phyloP scores from a whole-genome alignment of 345 rosid species.

The Arabidopsis thaliana region DNA sequence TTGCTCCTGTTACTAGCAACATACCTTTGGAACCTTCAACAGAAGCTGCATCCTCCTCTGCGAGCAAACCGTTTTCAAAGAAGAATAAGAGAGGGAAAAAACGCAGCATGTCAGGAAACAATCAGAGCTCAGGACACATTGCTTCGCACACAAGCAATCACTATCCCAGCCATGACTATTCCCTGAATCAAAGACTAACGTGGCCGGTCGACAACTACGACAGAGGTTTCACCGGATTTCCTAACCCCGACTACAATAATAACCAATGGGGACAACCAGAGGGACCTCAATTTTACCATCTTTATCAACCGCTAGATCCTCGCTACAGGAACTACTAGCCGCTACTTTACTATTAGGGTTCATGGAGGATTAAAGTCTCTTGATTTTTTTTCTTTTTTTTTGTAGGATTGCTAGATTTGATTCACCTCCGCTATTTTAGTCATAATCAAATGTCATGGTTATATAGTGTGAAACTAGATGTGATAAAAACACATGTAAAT shows the following conservation, averaged over 20 bases:
- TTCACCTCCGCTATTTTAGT: background rate
- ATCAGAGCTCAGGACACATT: background rate
- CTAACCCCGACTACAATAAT: background rate
- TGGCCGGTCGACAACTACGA: background rate
- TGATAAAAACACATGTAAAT: background rate
- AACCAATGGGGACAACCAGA: conserved; percentile 1
- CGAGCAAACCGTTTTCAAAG: background rate
- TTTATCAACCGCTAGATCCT: conserved; percentile 18
- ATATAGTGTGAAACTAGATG: background rate
- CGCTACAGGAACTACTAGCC: background rate
- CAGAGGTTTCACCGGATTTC: background rate
- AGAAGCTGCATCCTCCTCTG: background rate
- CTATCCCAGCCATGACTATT: background rate
- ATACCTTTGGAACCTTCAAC: too few relatives aligned
- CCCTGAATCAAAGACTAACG: conserved; percentile 19
- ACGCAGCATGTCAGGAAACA: conserved; percentile 17
- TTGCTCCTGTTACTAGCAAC: too few relatives aligned
- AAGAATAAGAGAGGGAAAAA: conserved; percentile 22
- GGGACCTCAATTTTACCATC: background rate
- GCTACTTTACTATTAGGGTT: background rate
- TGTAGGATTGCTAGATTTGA: conserved; percentile 1
- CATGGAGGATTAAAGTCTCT: background rate
- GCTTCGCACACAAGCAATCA: conserved; percentile 27
- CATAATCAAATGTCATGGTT: background rate
- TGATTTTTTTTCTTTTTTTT: background rate